Base-by-base conservation (phyloP, 164 flowering plant species). In the Kalanchoe fedtschenkoi region DNA sequence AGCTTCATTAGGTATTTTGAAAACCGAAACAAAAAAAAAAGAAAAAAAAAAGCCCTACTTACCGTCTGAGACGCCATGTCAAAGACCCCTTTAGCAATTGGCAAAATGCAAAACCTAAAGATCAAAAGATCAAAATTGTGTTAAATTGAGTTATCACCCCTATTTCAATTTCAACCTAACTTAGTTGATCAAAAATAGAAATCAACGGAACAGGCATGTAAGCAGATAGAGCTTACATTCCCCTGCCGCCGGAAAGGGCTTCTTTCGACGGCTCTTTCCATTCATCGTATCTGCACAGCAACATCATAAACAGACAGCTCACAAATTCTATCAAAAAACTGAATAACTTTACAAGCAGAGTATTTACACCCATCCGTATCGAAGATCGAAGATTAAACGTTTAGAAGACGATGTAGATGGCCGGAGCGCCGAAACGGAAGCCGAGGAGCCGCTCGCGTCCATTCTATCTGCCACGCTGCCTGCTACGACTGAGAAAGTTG, bases 231-330 rank as follows among this genome's bases (percentile, higher is more conserved):
- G 39, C 39, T 51, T 15, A 51, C 56, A 51, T 51, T 51, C 56
- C 56, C 26, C 56, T 29, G 24, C 56, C 56, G 26, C 56, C 32
- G 11, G 56, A 30, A 24, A 51, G 32, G 17, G 56, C 56, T 51
- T 51, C 56, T 51, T 24, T 51, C 56, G 56, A 51, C 21, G 56
- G 56, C 56, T 51, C 56, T 26, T 51, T 51, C 56, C 56, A 51
- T 17, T 51, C 56, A 51, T 51, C 56, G 15, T n/a, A 51, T 51
- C 56, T 51, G 17, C 32, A 51, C 21, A 22, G 11, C 54, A 47
- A 19, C 54, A 47, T 24, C 32, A 51, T 3, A 24, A 26, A 10
- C 32, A 30, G 14, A 24, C 16, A 26, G 4, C 13, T 51, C 29
- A 47, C 8, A 21, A 22, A 7, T n/a, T 44, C 51, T 5, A 1